A percentile compares a stretch with the other conserved stretches of the same genome.
These are phyloP conservation scores for Tetraselmis chui DNA, from an alignment of 139 green algal genomes.

Conservation along the genomic window DNA sequence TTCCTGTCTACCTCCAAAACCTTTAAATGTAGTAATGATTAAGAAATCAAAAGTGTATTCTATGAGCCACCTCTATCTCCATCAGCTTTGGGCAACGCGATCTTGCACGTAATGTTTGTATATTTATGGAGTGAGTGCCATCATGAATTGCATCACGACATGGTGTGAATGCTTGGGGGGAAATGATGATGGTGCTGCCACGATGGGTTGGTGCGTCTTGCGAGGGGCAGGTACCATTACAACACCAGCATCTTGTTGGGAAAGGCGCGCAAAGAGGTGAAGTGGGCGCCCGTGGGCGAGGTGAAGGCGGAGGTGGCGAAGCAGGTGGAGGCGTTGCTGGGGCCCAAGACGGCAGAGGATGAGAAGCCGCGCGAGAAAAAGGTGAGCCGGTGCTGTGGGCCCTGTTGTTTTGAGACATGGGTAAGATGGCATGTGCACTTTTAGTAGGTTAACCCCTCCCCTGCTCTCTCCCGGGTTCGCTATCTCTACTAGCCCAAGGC, in stretches of 20 bases:
- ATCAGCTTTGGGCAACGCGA: too few relatives aligned
- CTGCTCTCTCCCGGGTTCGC: too few relatives aligned
- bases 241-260: constrained; percentile 68
- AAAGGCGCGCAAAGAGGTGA: constrained; percentile 49
- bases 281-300: constrained; percentile 53
- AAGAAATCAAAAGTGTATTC: too few relatives aligned
- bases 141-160: too few relatives aligned
- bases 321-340: constrained; percentile 61
- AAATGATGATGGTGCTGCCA: neutral
- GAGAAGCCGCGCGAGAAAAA: constrained; percentile 47
- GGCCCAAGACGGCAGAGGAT: constrained; percentile 81
- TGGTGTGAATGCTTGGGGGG: neutral
- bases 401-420: too few relatives aligned
- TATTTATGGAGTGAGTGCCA: too few relatives aligned
- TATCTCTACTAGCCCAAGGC: constrained; percentile 7
- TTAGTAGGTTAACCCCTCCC: too few relatives aligned
- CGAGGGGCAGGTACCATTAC: constrained; percentile 53
- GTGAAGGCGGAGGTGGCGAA: constrained; percentile 28
- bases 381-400: constrained; percentile 4
- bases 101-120: too few relatives aligned
- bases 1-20: too few relatives aligned
- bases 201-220: neutral
- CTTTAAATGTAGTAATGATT: too few relatives aligned
- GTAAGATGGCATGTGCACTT: too few relatives aligned
- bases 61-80: too few relatives aligned